Evolutionary conservation across 2,329 filamentous ascomycete genomes (phyloP).

Genomic region (Aspergillus sojae): DNA sequence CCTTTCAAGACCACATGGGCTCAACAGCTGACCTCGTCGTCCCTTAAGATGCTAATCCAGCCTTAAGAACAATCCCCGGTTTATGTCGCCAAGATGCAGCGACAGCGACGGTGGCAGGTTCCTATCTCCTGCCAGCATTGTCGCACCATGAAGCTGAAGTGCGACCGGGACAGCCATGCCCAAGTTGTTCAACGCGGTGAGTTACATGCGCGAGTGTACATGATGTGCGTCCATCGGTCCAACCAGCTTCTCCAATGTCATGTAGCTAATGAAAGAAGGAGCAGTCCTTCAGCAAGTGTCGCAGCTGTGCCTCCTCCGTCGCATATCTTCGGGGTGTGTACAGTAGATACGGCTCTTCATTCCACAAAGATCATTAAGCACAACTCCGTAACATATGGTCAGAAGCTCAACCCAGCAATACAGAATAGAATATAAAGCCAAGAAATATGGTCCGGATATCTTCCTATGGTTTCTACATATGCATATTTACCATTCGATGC

Average conservation of each 20-base stretch:
- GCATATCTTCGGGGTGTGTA: background rate
- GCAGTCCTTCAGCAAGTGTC: background rate
- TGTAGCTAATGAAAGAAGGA: background rate
- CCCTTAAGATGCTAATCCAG: background rate
- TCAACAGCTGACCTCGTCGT: background rate
- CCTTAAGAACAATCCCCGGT: background rate
- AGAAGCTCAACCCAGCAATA: no score
- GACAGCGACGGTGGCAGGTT: background rate
- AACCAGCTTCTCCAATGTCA: background rate
- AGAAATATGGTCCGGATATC: no score
- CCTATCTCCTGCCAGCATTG: background rate
- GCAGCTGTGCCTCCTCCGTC: background rate
- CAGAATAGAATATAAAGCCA: no score
- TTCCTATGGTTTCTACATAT: no score
- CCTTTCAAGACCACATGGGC: background rate
- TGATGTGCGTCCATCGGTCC: no score
- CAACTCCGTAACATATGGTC: no score
- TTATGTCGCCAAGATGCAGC: background rate
- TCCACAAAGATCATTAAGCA: no score
- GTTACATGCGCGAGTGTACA: background rate
- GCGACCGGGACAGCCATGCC: background rate
- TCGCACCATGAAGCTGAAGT: conserved; percentile 1
- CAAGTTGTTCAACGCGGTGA: background rate
- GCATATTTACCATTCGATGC: no score
- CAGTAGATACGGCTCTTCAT: no score